Conservation (phyloP, 1,284 basidiomycete genomes). For the Leccinum subrobustum region DNA sequence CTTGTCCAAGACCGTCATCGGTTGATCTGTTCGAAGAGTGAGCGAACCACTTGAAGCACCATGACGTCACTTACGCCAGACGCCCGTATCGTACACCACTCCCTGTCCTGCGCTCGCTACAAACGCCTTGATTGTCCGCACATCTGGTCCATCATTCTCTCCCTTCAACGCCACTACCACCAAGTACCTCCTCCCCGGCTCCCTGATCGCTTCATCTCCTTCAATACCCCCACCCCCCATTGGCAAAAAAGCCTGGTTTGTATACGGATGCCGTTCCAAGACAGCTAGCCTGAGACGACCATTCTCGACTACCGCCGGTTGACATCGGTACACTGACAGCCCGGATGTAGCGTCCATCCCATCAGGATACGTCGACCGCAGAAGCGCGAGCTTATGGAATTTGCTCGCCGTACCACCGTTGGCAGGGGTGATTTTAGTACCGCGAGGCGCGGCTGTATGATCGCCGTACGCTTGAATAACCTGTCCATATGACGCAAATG, state of each 20-base stretch:
- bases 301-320: conserved; percentile 52
- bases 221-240: conserved; percentile 56
- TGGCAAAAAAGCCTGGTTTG: conserved; percentile 88
- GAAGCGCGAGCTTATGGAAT: conserved; percentile 81
- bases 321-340: conserved; percentile 75
- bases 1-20: conserved; percentile 76
- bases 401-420: conserved; percentile 89
- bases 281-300: conserved; percentile 54
- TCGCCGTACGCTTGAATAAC: conserved; percentile 84
- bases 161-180: conserved; percentile 84
- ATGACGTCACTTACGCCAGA: conserved; percentile 76
- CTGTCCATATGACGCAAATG: conserved; percentile 80
- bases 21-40: conserved; percentile 59
- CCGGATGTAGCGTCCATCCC: conserved; percentile 55
- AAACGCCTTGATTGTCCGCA: conserved; percentile 76
- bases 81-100: conserved; percentile 74
- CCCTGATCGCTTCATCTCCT: conserved; percentile 44
- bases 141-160: conserved; percentile 71
- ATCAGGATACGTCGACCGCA: conserved; percentile 63
- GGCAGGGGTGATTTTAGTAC: conserved; percentile 70
- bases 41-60: neutral
- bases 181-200: conserved; percentile 63
- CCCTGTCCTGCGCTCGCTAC: conserved; percentile 78
- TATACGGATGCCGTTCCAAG: conserved; percentile 76
- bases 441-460: conserved; percentile 61